Conservation (phyloP, 495 filamentous ascomycete genomes). For the Penicillium pulvis region DNA sequence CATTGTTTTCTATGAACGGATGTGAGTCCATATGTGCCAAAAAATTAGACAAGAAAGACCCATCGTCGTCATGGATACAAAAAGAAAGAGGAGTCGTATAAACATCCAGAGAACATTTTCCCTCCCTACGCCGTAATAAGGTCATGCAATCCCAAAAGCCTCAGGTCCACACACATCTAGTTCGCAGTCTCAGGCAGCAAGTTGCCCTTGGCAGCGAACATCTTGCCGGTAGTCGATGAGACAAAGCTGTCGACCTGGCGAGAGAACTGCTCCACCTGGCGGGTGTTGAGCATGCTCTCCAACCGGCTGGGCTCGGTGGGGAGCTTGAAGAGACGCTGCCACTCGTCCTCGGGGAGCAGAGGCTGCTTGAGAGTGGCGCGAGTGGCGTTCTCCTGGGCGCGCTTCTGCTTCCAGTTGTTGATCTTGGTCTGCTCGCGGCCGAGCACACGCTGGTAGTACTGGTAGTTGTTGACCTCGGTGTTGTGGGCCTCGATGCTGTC, state of each 20-base stretch:
- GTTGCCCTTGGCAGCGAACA: constrained; percentile 92
- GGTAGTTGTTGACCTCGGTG: constrained; percentile 97
- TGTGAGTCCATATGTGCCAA: constrained; percentile 25
- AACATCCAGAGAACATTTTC: constrained; percentile 53
- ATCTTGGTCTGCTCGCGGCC: constrained; percentile 96
- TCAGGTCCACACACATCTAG: constrained; percentile 33
- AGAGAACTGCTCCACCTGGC: constrained; percentile 97
- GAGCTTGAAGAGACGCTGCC: constrained; percentile 96
- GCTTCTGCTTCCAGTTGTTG: constrained; percentile 90
- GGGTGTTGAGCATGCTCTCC: constrained; percentile 87
- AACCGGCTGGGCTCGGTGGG: constrained; percentile 90
- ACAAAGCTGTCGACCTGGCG: constrained; percentile 97
- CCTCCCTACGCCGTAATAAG: constrained; percentile 54
- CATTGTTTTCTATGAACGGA: constrained; percentile 28
- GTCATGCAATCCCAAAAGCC: constrained; percentile 50
- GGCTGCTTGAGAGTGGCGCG: constrained; percentile 84
- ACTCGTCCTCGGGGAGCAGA: constrained; percentile 92
- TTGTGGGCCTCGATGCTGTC: constrained; percentile 97
- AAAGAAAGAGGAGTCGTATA: constrained; percentile 45
- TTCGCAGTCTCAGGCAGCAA: constrained; percentile 53
- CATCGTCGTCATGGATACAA: constrained; percentile 35
- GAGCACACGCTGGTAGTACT: constrained; percentile 97
- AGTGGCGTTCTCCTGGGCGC: constrained; percentile 88
- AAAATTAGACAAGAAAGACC: constrained; percentile 22
- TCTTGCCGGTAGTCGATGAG: constrained; percentile 86